Conservation (phyloP, 2,329 filamentous ascomycete species). For the Ascochyta koolunga region DNA sequence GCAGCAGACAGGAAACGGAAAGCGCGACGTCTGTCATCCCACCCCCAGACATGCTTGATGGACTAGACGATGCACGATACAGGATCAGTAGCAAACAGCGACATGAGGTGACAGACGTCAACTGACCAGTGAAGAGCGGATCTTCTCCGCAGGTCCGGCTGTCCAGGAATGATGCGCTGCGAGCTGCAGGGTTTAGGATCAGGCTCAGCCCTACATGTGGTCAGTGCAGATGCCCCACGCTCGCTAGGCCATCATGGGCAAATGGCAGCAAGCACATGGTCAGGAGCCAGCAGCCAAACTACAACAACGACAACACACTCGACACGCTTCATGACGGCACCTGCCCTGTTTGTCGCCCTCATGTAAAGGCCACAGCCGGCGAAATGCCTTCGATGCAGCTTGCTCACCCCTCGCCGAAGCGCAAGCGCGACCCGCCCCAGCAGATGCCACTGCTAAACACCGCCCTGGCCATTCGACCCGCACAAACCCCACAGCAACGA, state of each 20-base stretch:
- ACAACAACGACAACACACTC: slow-evolving; percentile 12
- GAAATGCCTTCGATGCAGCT: slow-evolving; percentile 45
- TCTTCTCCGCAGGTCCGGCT: slow-evolving; percentile 8
- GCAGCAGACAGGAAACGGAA: slow-evolving; percentile 7
- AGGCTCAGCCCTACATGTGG: slow-evolving; percentile 25
- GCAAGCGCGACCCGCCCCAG: slow-evolving; percentile 45
- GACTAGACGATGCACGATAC: not conserved
- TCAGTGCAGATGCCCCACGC: slow-evolving; percentile 22
- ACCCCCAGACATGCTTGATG: not conserved
- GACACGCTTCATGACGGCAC: not conserved
- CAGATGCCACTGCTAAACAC: slow-evolving; percentile 42
- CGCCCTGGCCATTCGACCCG: slow-evolving; percentile 31
- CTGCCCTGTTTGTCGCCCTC: slow-evolving; percentile 17
- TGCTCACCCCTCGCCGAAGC: slow-evolving; percentile 46
- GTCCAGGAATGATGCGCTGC: not conserved
- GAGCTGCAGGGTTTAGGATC: slow-evolving; percentile 7
- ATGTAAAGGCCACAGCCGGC: slow-evolving; percentile 33
- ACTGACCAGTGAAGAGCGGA: slow-evolving; percentile 7
- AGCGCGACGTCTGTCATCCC: not conserved
- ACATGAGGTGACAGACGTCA: not conserved
- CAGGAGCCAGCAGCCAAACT: not conserved
- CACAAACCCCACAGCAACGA: slow-evolving; percentile 30
- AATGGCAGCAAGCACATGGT: slow-evolving; percentile 1
- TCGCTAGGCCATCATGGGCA: slow-evolving; percentile 25
- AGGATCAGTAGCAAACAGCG: not conserved